Evolutionary conservation across 495 filamentous ascomycete species (phyloP).

Genomic region (Monascus purpureus): DNA sequence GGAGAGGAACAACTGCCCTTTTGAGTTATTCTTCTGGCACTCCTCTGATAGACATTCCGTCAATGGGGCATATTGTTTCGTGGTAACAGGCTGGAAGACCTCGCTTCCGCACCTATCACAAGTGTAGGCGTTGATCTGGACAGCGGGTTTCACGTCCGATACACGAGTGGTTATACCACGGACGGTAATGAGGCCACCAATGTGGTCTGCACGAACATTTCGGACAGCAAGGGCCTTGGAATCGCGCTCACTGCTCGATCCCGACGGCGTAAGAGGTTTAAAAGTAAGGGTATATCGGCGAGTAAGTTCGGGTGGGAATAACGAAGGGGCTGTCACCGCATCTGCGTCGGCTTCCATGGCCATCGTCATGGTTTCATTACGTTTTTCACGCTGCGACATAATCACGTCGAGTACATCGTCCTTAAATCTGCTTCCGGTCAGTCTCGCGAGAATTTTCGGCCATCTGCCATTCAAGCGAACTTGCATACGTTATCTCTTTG

Average conservation of each 20-base stretch:
- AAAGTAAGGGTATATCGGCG: conserved; percentile 91
- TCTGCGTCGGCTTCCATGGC: conserved; percentile 56
- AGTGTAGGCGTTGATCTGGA: conserved; percentile 91
- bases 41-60: conserved; percentile 74
- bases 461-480: background rate
- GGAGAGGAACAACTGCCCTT: conserved; percentile 84
- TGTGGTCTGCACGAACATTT: conserved; percentile 79
- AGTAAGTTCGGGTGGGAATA: conserved; percentile 85
- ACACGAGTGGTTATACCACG: conserved; percentile 91
- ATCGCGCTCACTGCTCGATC: conserved; percentile 44
- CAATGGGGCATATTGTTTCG: conserved; percentile 79
- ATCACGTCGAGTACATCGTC: conserved; percentile 95
- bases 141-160: conserved; percentile 94
- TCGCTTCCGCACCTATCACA: conserved; percentile 94
- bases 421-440: conserved; percentile 53
- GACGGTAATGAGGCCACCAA: conserved; percentile 86
- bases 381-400: conserved; percentile 76
- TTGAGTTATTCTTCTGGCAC: conserved; percentile 79
- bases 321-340: conserved; percentile 31
- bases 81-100: conserved; percentile 90
- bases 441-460: background rate
- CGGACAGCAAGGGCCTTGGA: conserved; percentile 80
- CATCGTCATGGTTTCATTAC: conserved; percentile 61
- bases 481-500: conserved; percentile 59
- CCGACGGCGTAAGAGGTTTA: conserved; percentile 68